phyloP scores from a whole-genome alignment of 2,329 filamentous ascomycete species.

The Aaosphaeria arxii region DNA sequence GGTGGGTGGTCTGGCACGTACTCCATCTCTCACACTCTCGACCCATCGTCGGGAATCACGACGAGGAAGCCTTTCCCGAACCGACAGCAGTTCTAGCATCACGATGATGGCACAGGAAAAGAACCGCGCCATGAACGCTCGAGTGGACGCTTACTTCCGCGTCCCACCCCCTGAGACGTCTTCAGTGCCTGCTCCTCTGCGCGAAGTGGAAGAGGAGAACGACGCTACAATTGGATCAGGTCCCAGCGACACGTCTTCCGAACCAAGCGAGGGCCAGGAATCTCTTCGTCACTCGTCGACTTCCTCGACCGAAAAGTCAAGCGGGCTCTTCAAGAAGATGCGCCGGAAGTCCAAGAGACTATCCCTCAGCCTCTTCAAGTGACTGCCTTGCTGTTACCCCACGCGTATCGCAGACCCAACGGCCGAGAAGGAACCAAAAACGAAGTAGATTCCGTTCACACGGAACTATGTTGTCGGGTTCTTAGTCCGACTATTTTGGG shows the following conservation, averaged over 20 bases:
- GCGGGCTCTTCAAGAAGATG: conserved; percentile 32
- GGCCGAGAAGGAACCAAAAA: too few relatives aligned
- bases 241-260: conserved; percentile 30
- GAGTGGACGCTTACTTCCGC: conserved; percentile 39
- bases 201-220: conserved; percentile 30
- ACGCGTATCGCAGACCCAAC: too few relatives aligned
- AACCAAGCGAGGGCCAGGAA: conserved; percentile 24
- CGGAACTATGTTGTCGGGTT: too few relatives aligned
- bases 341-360: conserved; percentile 35
- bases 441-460: too few relatives aligned
- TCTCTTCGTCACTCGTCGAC: conserved; percentile 27
- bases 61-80: conserved; percentile 34
- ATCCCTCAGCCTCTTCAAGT: conserved; percentile 36
- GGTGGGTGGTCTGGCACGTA: conserved; percentile 40
- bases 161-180: conserved; percentile 20
- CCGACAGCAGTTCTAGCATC: conserved; percentile 36
- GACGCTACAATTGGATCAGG: conserved; percentile 14
- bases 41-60: conserved; percentile 28
- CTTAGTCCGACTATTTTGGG: too few relatives aligned
- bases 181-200: conserved; percentile 17
- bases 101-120: conserved; percentile 37
- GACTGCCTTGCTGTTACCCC: background rate
- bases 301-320: conserved; percentile 20
- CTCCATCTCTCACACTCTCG: conserved; percentile 37
- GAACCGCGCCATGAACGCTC: conserved; percentile 38